phyloP scores from a whole-genome alignment of 352 stramenopile species.

The Phytophthora colocasiae region DNA sequence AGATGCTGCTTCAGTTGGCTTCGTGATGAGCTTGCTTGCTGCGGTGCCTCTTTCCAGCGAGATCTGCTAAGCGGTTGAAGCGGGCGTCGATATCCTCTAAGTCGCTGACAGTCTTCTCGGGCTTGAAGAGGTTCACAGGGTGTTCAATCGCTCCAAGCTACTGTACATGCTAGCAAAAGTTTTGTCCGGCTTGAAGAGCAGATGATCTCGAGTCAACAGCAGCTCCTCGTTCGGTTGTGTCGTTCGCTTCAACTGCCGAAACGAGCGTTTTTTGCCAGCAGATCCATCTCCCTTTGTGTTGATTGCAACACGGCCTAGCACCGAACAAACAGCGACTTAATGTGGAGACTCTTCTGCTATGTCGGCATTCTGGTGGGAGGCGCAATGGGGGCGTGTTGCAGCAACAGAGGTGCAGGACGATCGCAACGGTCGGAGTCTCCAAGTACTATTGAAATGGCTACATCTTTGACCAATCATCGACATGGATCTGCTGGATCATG shows the following conservation, averaged over 20 bases:
- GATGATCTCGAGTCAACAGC: conserved; percentile 34
- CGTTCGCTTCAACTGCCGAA: conserved; percentile 34
- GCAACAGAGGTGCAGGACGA: no score
- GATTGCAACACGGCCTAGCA: no score
- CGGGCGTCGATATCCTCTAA: not conserved
- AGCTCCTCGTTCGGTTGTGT: conserved; percentile 34
- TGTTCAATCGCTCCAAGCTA: conserved; percentile 9
- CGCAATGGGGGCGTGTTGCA: no score
- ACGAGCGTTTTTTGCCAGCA: not conserved
- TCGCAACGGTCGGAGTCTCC: no score
- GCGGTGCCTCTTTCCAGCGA: conserved; percentile 17
- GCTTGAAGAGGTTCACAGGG: conserved; percentile 16
- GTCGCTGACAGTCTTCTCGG: not conserved
- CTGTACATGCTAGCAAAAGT: not conserved
- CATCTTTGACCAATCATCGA: conserved; percentile 5
- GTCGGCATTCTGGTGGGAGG: no score
- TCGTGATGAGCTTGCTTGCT: conserved; percentile 24
- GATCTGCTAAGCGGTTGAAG: conserved; percentile 27
- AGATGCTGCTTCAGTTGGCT: conserved; percentile 3
- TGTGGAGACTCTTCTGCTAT: no score
- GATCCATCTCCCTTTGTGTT: no score
- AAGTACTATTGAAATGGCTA: no score
- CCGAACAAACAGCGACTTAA: no score
- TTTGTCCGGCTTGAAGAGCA: conserved; percentile 32
- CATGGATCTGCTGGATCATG: conserved; percentile 11